Evolutionary conservation across 2,329 filamentous ascomycete species (phyloP).

Genomic region (Penicillium sp.): DNA sequence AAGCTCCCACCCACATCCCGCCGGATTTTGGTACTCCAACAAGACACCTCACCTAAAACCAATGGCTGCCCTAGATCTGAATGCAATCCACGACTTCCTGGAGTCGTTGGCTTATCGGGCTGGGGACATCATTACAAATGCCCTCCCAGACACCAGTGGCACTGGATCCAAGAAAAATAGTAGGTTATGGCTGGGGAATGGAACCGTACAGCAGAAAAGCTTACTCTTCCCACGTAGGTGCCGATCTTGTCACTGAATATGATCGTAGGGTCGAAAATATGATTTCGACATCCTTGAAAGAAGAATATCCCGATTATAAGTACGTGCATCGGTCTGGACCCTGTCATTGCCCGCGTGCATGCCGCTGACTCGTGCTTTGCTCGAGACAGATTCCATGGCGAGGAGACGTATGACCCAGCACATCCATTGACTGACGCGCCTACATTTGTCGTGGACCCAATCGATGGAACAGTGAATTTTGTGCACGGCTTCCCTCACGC

Average conservation of each 20-base stretch:
- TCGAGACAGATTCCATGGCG: conserved; percentile 52
- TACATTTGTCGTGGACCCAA: conserved; percentile 63
- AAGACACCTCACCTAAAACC: too few species aligned
- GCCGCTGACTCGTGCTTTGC: neutral
- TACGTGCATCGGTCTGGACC: too few species aligned
- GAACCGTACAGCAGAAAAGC: neutral
- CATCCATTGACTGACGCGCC: conserved; percentile 52
- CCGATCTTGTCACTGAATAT: conserved; percentile 63
- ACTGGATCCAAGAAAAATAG: conserved; percentile 49
- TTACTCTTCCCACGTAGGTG: conserved; percentile 43
- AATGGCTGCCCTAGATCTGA: conserved; percentile 27
- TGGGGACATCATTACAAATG: conserved; percentile 44
- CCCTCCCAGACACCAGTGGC: conserved; percentile 38
- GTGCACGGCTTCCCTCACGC: conserved; percentile 61
- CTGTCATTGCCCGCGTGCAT: too few species aligned
- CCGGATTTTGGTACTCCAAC: too few species aligned
- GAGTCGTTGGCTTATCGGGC: conserved; percentile 42
- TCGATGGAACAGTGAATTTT: conserved; percentile 65
- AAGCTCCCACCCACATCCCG: neutral
- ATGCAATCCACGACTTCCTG: conserved; percentile 45
- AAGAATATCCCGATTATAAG: conserved; percentile 54
- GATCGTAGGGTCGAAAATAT: conserved; percentile 60
- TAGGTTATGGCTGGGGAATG: conserved; percentile 18
- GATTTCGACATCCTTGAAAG: conserved; percentile 51
- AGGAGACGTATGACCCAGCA: conserved; percentile 59